Evolutionary conservation across 768 basidiomycete species (phyloP).

Genomic region (Dioszegia aurantiaca): DNA sequence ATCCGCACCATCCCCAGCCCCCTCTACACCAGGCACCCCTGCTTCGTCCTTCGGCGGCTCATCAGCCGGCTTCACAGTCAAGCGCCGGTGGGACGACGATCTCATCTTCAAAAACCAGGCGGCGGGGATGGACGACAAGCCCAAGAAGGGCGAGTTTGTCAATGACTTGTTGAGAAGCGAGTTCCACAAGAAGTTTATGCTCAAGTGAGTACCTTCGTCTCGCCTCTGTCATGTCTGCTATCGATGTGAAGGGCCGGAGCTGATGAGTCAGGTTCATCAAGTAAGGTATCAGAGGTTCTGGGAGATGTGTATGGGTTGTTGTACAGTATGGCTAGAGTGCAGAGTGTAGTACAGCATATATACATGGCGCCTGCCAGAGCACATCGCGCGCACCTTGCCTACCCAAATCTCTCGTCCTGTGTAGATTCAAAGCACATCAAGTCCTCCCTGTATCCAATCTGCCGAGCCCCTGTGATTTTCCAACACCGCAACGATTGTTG

Average conservation of each 20-base stretch:
- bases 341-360: too few relatives aligned
- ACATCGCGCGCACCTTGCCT: too few relatives aligned
- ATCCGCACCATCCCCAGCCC: constrained; percentile 54
- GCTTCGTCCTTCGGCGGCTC: constrained; percentile 58
- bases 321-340: too few relatives aligned
- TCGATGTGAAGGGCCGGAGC: not conserved
- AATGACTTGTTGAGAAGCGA: constrained; percentile 82
- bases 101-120: constrained; percentile 99
- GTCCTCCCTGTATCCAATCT: too few relatives aligned
- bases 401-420: too few relatives aligned
- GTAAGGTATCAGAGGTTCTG: not conserved
- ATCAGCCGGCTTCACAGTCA: constrained; percentile 80
- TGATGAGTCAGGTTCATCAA: constrained; percentile 11
- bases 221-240: too few relatives aligned
- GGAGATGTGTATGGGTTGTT: not conserved
- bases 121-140: constrained; percentile 62
- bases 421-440: too few relatives aligned
- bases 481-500: not conserved
- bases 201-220: constrained; percentile 36
- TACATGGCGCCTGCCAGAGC: too few relatives aligned
- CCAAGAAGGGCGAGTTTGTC: constrained; percentile 72
- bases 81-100: constrained; percentile 94
- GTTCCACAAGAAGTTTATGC: constrained; percentile 51
- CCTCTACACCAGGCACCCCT: constrained; percentile 21
- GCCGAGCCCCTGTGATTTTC: not conserved